Percentiles rank a stretch among this genome's conserved stretches.
Conservation (phyloP, 2,329 filamentous ascomycete genomes). For the Fonsecaea nubica region DNA sequence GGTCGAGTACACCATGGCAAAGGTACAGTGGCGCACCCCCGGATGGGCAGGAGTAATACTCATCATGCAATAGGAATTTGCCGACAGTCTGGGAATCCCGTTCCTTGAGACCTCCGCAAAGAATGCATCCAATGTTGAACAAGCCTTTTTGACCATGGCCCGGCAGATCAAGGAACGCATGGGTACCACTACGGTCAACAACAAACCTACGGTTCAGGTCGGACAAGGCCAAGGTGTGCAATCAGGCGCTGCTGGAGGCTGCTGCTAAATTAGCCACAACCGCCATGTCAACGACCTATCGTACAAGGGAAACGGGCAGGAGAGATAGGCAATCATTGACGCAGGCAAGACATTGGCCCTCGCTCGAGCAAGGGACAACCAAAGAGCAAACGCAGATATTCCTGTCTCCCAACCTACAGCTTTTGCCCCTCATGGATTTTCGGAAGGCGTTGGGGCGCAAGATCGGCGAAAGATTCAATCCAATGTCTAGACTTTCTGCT, state of each 20-base stretch:
- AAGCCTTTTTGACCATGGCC: conserved; percentile 99
- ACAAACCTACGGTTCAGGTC: conserved; percentile 97
- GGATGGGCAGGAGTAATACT: conserved; percentile 16
- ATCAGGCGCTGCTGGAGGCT: conserved; percentile 81
- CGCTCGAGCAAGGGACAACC: conserved; percentile 17
- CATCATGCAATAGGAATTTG: conserved; percentile 76
- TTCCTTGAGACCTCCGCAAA: conserved; percentile 99
- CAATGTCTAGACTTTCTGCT: conserved; percentile 37
- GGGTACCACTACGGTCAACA: conserved; percentile 94
- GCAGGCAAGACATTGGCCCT: conserved; percentile 16
- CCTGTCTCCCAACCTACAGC: conserved; percentile 10
- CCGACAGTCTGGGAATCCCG: conserved; percentile 96
- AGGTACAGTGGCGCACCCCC: conserved; percentile 67
- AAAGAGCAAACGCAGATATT: conserved; percentile 9
- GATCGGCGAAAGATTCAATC: conserved; percentile 27
- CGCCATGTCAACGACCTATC: conserved; percentile 6
- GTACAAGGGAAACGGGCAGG: conserved; percentile 22
- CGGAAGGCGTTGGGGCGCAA: conserved; percentile 34
- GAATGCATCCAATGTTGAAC: conserved; percentile 99
- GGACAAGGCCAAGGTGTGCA: conserved; percentile 93
- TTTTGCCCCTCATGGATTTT: conserved; percentile 21
- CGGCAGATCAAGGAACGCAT: conserved; percentile 99
- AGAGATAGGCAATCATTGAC: conserved; percentile 19
- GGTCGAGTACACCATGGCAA: conserved; percentile 98
- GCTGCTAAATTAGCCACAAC: conserved; percentile 71